These are phyloP conservation scores for Euryodendron excelsum DNA, from an alignment of 148 eudicot genomes.

Conservation along the genomic window DNA sequence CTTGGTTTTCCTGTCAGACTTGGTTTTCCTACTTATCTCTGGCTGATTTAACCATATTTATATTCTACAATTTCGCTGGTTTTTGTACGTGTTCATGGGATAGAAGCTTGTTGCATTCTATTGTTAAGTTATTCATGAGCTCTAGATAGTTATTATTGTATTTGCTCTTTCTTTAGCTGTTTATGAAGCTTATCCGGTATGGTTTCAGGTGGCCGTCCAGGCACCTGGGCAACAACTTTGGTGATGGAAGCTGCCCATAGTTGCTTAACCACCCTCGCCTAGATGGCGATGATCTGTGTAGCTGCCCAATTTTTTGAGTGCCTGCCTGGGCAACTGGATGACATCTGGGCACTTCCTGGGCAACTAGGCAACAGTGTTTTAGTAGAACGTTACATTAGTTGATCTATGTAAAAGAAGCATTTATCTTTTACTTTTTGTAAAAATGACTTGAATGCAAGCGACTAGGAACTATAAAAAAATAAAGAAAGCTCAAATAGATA, in stretches of 20 bases:
- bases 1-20: background rate
- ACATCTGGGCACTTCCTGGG: conserved; percentile 4
- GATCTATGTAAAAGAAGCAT: background rate
- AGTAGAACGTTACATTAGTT: background rate
- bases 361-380: background rate
- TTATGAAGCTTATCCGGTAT: background rate
- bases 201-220: background rate
- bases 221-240: conserved; percentile 4
- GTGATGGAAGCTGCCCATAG: background rate
- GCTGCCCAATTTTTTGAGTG: too few relatives aligned
- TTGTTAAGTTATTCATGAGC: background rate
- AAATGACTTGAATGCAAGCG: background rate
- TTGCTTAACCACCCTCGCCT: background rate
- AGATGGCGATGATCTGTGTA: background rate
- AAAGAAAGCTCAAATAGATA: background rate
- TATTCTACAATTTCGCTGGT: background rate
- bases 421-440: background rate
- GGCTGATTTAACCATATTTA: background rate
- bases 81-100: background rate
- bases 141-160: background rate
- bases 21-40: background rate
- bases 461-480: background rate
- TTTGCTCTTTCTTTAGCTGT: background rate
- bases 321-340: background rate
- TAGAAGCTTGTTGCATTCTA: background rate